Base-by-base conservation (phyloP, 495 filamentous ascomycete genomes). In the Neurospora sp. region DNA sequence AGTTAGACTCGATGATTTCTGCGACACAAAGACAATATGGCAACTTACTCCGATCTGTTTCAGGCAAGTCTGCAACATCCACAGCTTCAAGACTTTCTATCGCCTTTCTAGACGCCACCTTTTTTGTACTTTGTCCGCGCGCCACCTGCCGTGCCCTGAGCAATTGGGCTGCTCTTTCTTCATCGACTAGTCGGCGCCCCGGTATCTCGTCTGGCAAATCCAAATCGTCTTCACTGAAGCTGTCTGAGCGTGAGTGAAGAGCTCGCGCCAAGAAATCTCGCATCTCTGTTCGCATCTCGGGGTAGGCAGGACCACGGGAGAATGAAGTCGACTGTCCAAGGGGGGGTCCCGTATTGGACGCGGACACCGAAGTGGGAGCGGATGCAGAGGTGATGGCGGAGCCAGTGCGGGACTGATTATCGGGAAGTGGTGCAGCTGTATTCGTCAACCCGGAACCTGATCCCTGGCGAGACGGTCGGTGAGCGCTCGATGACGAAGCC, bases 21-120 rank as follows among this genome's bases (percentile, higher is more conserved):
- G 20, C 8, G 20, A 8, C 5, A 62, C n/a, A 41, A 18, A 7
- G n/a, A 46, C 37, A 27, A 20, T 3, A 40, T 48, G 31, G 20
- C n/a, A 62, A 84, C 86, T 81, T 79, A 88, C 86, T 85, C 75
- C 80, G 76, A 72, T 87, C 86, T 27, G 73, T 78, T 73, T 84
- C 85, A 9, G 83, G 78, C 1, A 89, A 75, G 20, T 80, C 81
- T 8, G 79, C 72, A 6, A 85, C 74, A 31, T 83, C 72, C 7
- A 89, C 82, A 69, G 77, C 82, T 74, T 86, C 79, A 1, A 88
- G 80, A 14, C 83, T 81, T 14, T 77, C 78, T n/a, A 87, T 73
- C 2, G 85, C 84, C 27, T 80, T 82, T 73, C 77, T 84, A 4
- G 85, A 85, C 3, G 86, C 83, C 6, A 88, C 80, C 73, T 86